Conservation (phyloP, 2,329 filamentous ascomycete genomes). For the Amauroascus verrucosus region DNA sequence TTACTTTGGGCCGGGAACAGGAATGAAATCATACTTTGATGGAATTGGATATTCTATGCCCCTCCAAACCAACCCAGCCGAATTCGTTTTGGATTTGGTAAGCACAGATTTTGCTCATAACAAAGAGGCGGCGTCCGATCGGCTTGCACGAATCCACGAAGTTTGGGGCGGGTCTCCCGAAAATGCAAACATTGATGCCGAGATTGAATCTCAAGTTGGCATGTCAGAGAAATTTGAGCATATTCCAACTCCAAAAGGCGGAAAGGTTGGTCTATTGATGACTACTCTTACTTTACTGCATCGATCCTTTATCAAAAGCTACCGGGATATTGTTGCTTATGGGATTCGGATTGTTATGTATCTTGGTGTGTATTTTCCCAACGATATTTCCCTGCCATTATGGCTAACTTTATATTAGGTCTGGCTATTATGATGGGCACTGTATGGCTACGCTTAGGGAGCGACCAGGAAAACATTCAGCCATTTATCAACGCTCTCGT, state of each 20-base stretch:
- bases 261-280: slow-evolving; percentile 35
- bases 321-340: slow-evolving; percentile 75
- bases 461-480: slow-evolving; percentile 62
- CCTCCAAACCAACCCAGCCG: slow-evolving; percentile 64
- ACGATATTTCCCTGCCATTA: slow-evolving; percentile 6
- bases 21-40: slow-evolving; percentile 54
- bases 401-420: slow-evolving; percentile 28
- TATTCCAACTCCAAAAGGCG: slow-evolving; percentile 17
- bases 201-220: slow-evolving; percentile 19
- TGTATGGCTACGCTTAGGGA: slow-evolving; percentile 64
- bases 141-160: slow-evolving; percentile 45
- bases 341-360: slow-evolving; percentile 79
- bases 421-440: slow-evolving; percentile 82
- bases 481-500: slow-evolving; percentile 71
- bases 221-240: slow-evolving; percentile 23
- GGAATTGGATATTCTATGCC: slow-evolving; percentile 54
- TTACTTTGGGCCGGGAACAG: slow-evolving; percentile 57
- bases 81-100: slow-evolving; percentile 67
- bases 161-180: slow-evolving; percentile 46
- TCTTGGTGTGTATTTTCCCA: slow-evolving; percentile 38
- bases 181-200: slow-evolving; percentile 25
- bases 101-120: slow-evolving; percentile 62
- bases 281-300: slow-evolving; percentile 60
- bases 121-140: slow-evolving; percentile 35
- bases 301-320: slow-evolving; percentile 70